A percentile compares a stretch with the other conserved stretches of the same genome.
Conservation (phyloP, 2,329 filamentous ascomycete genomes). For the Chrysosporium queenslandicum region DNA sequence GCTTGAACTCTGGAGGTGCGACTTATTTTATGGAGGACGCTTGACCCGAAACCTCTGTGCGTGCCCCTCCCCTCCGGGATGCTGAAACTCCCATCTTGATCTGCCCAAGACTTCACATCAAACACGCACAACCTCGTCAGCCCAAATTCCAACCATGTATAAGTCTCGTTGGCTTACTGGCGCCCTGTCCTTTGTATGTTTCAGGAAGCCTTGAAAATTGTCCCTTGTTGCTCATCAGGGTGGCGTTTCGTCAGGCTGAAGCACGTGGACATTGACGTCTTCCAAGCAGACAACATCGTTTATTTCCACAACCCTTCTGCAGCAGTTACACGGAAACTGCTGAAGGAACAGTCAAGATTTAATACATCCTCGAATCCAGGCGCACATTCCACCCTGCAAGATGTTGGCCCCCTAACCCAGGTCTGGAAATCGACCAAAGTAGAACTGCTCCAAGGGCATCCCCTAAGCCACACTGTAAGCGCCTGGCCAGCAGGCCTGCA, state of each 20-base stretch:
- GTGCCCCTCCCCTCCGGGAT: constrained; percentile 1
- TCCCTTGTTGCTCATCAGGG: constrained; percentile 3
- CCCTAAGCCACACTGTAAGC: no score
- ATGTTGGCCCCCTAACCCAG: no score
- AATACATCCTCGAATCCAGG: not conserved
- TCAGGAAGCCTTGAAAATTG: not conserved
- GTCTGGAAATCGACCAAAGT: no score
- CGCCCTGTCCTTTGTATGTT: not conserved
- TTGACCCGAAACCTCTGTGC: not conserved
- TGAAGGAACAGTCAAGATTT: not conserved
- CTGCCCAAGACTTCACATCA: not conserved
- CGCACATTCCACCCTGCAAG: not conserved
- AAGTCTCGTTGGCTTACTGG: not conserved
- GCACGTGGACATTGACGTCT: constrained; percentile 13
- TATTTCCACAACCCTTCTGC: constrained; percentile 5
- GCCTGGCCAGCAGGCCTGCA: no score
- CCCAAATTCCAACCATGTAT: not conserved
- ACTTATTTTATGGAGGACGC: no score
- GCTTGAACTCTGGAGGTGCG: not conserved
- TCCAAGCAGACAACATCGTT: not conserved
- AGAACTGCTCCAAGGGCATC: no score
- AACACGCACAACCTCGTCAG: not conserved
- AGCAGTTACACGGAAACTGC: not conserved
- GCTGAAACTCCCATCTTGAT: constrained; percentile 1
- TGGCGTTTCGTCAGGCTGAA: constrained; percentile 13